These are phyloP conservation scores for Xylaria arbuscula DNA, from an alignment of 2,329 filamentous ascomycete genomes.

Conservation along the genomic window DNA sequence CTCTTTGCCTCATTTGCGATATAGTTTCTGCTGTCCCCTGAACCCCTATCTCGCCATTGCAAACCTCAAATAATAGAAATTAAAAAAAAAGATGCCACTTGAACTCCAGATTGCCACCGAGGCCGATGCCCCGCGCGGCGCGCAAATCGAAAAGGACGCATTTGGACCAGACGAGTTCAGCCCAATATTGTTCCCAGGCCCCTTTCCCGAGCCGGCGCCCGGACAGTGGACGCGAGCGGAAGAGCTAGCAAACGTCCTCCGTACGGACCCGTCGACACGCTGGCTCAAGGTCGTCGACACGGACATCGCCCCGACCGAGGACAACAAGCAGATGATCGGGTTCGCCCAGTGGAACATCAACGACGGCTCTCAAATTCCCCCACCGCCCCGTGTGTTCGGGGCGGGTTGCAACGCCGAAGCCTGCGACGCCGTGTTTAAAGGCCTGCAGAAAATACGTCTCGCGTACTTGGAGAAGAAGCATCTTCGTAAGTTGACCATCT, in stretches of 20 bases:
- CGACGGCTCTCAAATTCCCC: constrained; percentile 33
- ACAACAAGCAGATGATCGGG: constrained; percentile 48
- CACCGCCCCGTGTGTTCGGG: constrained; percentile 38
- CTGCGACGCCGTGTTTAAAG: constrained; percentile 49
- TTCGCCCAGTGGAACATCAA: constrained; percentile 50
- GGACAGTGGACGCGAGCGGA: constrained; percentile 41
- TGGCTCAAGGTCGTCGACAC: constrained; percentile 52
- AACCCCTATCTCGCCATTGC: not conserved
- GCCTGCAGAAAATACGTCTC: constrained; percentile 37
- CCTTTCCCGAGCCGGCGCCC: constrained; percentile 45
- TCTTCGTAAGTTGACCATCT: constrained; percentile 45
- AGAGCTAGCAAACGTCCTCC: constrained; percentile 40
- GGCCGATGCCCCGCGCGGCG: constrained; percentile 52
- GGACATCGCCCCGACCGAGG: constrained; percentile 41
- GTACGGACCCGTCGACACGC: constrained; percentile 42
- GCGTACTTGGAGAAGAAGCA: constrained; percentile 41
- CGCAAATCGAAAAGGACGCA: constrained; percentile 54
- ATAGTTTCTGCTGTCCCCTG: not conserved
- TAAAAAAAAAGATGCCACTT: constrained; percentile 52
- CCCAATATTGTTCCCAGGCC: constrained; percentile 51
- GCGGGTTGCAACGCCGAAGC: constrained; percentile 49
- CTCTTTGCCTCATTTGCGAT: constrained; percentile 4
- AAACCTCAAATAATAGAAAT: not conserved
- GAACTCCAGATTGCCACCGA: constrained; percentile 51
- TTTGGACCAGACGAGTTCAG: constrained; percentile 51